Percentiles rank a stretch among this genome's conserved stretches.
Evolutionary conservation across 371 early-diverging fungal genomes (phyloP).

Genomic region (Neoconidiobolus thromboides): DNA sequence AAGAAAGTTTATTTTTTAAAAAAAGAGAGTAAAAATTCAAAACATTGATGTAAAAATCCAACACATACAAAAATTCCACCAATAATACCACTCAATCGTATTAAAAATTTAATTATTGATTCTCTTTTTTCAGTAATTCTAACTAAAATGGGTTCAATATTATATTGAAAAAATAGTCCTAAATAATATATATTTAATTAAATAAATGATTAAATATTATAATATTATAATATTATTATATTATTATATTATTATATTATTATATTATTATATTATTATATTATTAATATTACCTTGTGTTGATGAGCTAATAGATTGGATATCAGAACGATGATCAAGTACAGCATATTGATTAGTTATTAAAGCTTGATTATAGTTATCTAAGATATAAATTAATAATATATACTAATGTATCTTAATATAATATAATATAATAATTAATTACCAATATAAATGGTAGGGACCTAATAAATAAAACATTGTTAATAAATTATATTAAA

Average conservation of each 20-base stretch:
- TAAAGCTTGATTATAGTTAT: slow-evolving; percentile 23
- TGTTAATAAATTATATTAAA: neutral
- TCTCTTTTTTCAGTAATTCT: slow-evolving; percentile 43
- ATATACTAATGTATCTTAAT: slow-evolving; percentile 18
- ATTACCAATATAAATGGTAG: slow-evolving; percentile 56
- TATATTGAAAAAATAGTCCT: slow-evolving; percentile 66
- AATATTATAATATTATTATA: too few species aligned
- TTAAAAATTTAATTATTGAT: slow-evolving; percentile 49
- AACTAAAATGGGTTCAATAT: slow-evolving; percentile 74
- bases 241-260: too few species aligned
- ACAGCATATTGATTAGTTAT: slow-evolving; percentile 86
- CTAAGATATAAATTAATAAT: slow-evolving; percentile 15
- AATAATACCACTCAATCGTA: slow-evolving; percentile 70
- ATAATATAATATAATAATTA: neutral
- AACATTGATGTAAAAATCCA: slow-evolving; percentile 16
- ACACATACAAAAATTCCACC: slow-evolving; percentile 60
- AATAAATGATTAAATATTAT: too few species aligned
- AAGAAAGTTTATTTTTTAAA: too few species aligned
- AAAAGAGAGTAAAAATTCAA: too few species aligned
- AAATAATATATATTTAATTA: too few species aligned
- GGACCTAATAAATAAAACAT: slow-evolving; percentile 20
- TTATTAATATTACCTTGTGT: too few species aligned
- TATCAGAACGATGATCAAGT: slow-evolving; percentile 41
- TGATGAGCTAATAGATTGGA: slow-evolving; percentile 3
- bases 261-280: too few species aligned